Base-by-base conservation (phyloP, 345 rosid genomes). In the Acer negundo region DNA sequence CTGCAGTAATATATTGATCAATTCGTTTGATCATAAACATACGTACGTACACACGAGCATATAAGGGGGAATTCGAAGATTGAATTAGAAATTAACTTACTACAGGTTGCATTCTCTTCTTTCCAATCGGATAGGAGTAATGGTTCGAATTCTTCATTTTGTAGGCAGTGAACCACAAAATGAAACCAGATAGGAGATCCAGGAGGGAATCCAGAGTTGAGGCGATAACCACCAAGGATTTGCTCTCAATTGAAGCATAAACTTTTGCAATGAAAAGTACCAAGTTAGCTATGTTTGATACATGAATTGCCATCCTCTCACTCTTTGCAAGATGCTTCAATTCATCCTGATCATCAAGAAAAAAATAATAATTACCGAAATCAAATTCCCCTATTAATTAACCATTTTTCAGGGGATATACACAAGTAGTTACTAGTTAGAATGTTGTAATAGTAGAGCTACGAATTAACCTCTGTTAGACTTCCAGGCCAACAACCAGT, bases 41-140 rank as follows among this genome's bases (percentile, higher is more conserved):
- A 31, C 6, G 6, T 31, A 31, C 6, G 0, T 31, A 31, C 38
- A 6, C 38, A 4, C 38, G 6, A 0, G 12, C 49, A 53, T 4
- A 53, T 7, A 16, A 59, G 13, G 26, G 8, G 63, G 12, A n/a
- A 6, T 20, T 51, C 35, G 20, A 62, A 46, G 77, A 73, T 23
- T 10, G 26, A 42, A 46, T 28, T 6, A 23, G 79, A 62, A 63
- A 56, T 35, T 4, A 42, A 42, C 46, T 42, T 86, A 93, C 97
- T 86, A 91, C 94, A 4, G 97, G 98, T 61, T 93, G 98, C 98
- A 93, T 93, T 72, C 93, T 80, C 70, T 82, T 84, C 85, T 91
- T 93, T 35, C 98, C 98, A 58, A 93, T 87, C 1, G 98, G 98
- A 75, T 91, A 91, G 62, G 67, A 84, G 73, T 84, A 85, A 0